Evolutionary conservation across 164 flowering plant genomes (phyloP).

Genomic region (Annona cherimola): DNA sequence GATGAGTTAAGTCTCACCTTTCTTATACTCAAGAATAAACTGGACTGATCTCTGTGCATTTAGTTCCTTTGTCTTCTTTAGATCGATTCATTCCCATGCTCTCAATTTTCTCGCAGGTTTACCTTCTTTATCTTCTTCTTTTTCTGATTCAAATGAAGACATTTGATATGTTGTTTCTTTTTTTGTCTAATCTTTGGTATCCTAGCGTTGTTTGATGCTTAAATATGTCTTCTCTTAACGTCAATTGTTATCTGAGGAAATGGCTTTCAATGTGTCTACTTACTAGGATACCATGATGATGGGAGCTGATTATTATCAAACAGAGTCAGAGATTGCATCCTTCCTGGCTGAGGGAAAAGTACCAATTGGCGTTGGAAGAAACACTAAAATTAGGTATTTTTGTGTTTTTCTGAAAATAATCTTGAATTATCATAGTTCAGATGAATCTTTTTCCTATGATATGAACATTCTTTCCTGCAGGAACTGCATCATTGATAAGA

Average conservation of each 20-base stretch:
- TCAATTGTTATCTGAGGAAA: neutral
- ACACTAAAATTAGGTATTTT: constrained; percentile 66
- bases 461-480: constrained; percentile 21
- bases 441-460: neutral
- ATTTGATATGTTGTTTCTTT: neutral
- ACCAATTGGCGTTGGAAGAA: constrained; percentile 73
- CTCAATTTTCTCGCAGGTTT: neutral
- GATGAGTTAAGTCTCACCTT: neutral
- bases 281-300: constrained; percentile 80
- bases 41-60: no score
- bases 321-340: constrained; percentile 80
- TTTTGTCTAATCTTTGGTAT: neutral
- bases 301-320: constrained; percentile 91
- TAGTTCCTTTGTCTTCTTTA: no score
- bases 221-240: neutral
- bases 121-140: neutral
- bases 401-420: neutral
- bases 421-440: neutral
- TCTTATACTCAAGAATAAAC: no score
- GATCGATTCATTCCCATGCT: no score
- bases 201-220: neutral
- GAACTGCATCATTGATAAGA: constrained; percentile 88
- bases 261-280: neutral
- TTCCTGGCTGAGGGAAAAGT: constrained; percentile 73
- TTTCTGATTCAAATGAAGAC: neutral